These are phyloP conservation scores for Penicillium sp. DNA, from an alignment of 2,329 filamentous ascomycete genomes.

Conservation along the genomic window DNA sequence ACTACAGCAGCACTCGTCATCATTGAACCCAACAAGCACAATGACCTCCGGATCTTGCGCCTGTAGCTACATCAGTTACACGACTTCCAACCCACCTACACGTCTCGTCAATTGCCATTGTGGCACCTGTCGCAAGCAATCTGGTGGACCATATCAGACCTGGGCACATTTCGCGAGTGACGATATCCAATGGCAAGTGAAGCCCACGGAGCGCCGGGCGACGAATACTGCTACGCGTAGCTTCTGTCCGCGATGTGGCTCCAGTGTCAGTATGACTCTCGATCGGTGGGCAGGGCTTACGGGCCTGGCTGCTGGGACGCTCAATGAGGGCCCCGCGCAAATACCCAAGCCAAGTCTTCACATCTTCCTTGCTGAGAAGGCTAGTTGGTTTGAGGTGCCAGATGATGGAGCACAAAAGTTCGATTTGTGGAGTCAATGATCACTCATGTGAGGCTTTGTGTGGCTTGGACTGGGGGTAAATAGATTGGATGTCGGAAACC, in stretches of 20 bases:
- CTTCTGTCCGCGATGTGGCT: constrained; percentile 51
- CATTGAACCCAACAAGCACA: background rate
- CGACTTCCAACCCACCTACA: constrained; percentile 36
- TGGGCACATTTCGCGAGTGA: constrained; percentile 42
- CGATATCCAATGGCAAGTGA: constrained; percentile 37
- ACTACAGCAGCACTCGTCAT: background rate
- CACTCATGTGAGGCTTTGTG: background rate
- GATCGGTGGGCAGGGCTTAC: constrained; percentile 33
- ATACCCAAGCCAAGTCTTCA: constrained; percentile 34
- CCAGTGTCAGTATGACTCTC: constrained; percentile 49
- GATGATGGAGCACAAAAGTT: constrained; percentile 37
- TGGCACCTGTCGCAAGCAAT: constrained; percentile 50
- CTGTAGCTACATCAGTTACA: constrained; percentile 48
- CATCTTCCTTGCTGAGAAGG: constrained; percentile 49
- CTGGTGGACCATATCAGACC: constrained; percentile 48
- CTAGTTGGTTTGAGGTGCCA: constrained; percentile 40
- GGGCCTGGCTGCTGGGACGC: constrained; percentile 42
- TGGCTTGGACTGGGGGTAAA: background rate
- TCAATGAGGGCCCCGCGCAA: constrained; percentile 37
- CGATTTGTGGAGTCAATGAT: constrained; percentile 16
- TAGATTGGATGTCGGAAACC: too few relatives aligned
- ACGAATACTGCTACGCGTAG: constrained; percentile 46
- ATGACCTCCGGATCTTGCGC: constrained; percentile 46
- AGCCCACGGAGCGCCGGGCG: constrained; percentile 35
- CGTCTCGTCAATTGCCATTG: constrained; percentile 50